These are phyloP conservation scores for Candida ponderosae DNA, from an alignment of 805 yeast genomes.

Conservation along the genomic window DNA sequence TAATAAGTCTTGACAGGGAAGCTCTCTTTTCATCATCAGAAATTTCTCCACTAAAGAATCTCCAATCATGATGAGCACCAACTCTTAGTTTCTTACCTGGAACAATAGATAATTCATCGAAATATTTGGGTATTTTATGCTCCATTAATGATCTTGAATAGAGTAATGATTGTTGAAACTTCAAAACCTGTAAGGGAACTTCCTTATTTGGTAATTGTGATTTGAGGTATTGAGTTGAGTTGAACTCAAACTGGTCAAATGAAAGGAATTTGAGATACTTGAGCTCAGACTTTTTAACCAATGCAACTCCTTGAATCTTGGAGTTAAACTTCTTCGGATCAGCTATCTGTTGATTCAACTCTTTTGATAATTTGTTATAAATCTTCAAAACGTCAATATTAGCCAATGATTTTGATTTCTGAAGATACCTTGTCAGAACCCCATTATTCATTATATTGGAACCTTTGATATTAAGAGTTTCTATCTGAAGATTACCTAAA, in stretches of 20 bases:
- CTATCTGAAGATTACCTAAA: constrained; percentile 1
- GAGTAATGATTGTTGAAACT: neutral
- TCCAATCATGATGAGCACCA: constrained; percentile 42
- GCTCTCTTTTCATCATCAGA: constrained; percentile 32
- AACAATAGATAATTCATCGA: neutral
- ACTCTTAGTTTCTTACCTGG: constrained; percentile 4
- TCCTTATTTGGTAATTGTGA: neutral
- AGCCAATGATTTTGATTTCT: neutral
- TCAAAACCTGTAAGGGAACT: too few species aligned
- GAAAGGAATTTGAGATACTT: too few species aligned
- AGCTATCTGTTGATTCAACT: too few species aligned
- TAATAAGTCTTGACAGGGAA: constrained; percentile 33
- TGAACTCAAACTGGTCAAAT: neutral
- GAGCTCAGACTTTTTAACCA: too few species aligned
- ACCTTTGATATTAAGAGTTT: neutral
- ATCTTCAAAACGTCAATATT: constrained; percentile 19
- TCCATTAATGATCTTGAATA: neutral
- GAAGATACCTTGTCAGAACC: neutral
- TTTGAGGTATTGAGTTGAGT: neutral
- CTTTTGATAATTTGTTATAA: too few species aligned
- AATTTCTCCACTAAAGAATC: constrained; percentile 45
- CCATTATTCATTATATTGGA: constrained; percentile 1
- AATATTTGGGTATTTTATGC: neutral
- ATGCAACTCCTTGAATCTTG: too few species aligned
- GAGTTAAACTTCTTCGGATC: too few species aligned